Percentiles rank a stretch among this genome's conserved stretches.
phyloP scores from a whole-genome alignment of 345 rosid genomes.

The Rhizophora mangle region DNA sequence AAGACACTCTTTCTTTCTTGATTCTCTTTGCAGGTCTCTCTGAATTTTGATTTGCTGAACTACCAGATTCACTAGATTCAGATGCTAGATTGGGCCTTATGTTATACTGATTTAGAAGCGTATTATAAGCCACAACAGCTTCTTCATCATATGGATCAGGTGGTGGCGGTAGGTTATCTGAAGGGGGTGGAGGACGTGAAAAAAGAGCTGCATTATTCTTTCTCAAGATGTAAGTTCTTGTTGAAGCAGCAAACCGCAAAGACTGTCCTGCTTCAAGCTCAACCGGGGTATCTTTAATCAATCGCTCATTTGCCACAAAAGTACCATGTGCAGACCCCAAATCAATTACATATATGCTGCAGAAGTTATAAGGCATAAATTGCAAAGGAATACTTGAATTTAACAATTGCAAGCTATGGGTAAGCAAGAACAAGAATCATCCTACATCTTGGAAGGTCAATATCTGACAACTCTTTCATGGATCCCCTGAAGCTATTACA shows the following conservation, averaged over 20 bases:
- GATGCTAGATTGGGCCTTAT: slow-evolving; percentile 34
- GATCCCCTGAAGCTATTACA: not conserved
- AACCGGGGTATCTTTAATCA: slow-evolving; percentile 63
- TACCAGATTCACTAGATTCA: slow-evolving; percentile 25
- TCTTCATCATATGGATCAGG: slow-evolving; percentile 90
- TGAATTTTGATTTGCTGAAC: slow-evolving; percentile 16
- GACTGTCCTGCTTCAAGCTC: slow-evolving; percentile 82
- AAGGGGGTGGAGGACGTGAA: slow-evolving; percentile 49
- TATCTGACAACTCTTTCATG: not conserved
- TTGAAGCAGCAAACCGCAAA: slow-evolving; percentile 87
- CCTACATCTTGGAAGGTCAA: not conserved
- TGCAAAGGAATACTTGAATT: not conserved
- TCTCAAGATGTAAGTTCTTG: slow-evolving; percentile 71
- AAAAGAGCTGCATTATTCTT: slow-evolving; percentile 85
- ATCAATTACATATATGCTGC: slow-evolving; percentile 74
- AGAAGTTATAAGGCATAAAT: slow-evolving; percentile 12
- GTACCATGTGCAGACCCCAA: slow-evolving; percentile 82
- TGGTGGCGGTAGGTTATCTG: slow-evolving; percentile 59
- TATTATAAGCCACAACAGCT: slow-evolving; percentile 77
- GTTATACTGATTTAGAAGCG: slow-evolving; percentile 75
- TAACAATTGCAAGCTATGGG: not conserved
- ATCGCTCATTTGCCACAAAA: slow-evolving; percentile 86
- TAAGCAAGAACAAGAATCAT: not conserved
- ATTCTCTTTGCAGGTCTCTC: slow-evolving; percentile 56
- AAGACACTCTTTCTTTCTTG: slow-evolving; percentile 59